Evolutionary conservation across 257 asterid genomes (phyloP).

Genomic region (Cynanchum wilfordii): DNA sequence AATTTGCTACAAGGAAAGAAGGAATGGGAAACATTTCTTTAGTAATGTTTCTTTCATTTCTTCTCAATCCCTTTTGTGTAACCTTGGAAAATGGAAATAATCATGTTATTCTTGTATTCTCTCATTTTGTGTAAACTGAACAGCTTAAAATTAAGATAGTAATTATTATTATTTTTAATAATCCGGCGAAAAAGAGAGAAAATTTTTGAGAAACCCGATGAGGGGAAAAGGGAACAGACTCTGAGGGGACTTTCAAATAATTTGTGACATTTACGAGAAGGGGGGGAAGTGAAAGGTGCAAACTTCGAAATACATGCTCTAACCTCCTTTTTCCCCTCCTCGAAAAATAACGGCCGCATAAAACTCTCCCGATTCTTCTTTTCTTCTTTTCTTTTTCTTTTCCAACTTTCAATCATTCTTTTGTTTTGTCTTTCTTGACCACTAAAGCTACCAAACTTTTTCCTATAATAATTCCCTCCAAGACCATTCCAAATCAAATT

Average conservation of each 20-base stretch:
- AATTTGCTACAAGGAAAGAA: not conserved
- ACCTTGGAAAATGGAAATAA: not conserved
- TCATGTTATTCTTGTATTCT: not conserved
- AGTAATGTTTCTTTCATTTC: not conserved
- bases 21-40: not conserved
- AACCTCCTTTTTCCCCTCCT: too few relatives aligned
- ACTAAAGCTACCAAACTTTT: not conserved
- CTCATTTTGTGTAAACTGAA: not conserved
- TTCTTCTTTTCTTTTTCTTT: constrained; percentile 25
- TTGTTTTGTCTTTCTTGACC: constrained; percentile 1
- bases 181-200: not conserved
- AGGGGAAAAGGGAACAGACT: constrained; percentile 2
- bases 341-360: constrained; percentile 49
- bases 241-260: constrained; percentile 26
- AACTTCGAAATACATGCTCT: constrained; percentile 30
- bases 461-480: not conserved
- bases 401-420: constrained; percentile 13
- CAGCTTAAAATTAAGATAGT: too few relatives aligned
- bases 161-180: too few relatives aligned
- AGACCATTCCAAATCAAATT: not conserved
- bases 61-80: not conserved
- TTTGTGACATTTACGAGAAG: constrained; percentile 42
- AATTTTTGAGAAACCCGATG: constrained; percentile 6
- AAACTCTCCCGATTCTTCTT: constrained; percentile 9
- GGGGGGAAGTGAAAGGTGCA: constrained; percentile 15